phyloP scores from a whole-genome alignment of 2,329 filamentous ascomycete genomes.

The Ceratocystis cacaofunesta region DNA sequence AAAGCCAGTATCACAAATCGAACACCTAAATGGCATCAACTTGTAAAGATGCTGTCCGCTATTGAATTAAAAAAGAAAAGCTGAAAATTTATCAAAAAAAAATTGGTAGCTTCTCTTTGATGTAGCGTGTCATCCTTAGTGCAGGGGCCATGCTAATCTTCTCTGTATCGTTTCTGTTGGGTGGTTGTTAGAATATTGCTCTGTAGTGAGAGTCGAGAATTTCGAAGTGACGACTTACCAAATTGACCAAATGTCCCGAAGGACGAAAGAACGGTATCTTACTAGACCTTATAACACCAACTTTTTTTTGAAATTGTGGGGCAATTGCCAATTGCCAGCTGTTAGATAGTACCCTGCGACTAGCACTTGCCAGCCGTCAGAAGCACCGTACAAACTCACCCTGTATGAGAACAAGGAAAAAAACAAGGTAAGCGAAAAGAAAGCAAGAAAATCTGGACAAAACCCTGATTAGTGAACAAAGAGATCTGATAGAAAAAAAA shows the following conservation, averaged over 20 bases:
- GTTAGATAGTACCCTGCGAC: neutral
- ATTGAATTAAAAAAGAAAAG: neutral
- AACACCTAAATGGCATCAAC: neutral
- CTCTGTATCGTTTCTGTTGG: slow-evolving; percentile 35
- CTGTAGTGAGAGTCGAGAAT: neutral
- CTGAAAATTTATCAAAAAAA: slow-evolving; percentile 14
- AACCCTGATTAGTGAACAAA: neutral
- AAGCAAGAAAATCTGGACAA: neutral
- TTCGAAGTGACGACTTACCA: slow-evolving; percentile 12
- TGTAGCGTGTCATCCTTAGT: slow-evolving; percentile 91
- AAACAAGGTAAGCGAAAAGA: neutral
- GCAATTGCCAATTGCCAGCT: neutral
- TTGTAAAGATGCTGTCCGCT: neutral
- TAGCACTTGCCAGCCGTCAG: neutral
- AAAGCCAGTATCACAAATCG: neutral
- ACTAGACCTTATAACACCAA: slow-evolving; percentile 10
- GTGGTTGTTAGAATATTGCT: neutral
- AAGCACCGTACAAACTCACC: neutral
- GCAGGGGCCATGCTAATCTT: slow-evolving; percentile 73
- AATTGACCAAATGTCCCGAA: slow-evolving; percentile 19
- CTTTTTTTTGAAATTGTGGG: neutral
- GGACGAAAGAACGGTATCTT: slow-evolving; percentile 3
- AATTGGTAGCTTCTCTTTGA: slow-evolving; percentile 54
- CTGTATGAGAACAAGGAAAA: neutral
- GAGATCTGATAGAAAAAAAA: neutral